Conservation (phyloP, 768 basidiomycete genomes). For the Suillus subluteus region DNA sequence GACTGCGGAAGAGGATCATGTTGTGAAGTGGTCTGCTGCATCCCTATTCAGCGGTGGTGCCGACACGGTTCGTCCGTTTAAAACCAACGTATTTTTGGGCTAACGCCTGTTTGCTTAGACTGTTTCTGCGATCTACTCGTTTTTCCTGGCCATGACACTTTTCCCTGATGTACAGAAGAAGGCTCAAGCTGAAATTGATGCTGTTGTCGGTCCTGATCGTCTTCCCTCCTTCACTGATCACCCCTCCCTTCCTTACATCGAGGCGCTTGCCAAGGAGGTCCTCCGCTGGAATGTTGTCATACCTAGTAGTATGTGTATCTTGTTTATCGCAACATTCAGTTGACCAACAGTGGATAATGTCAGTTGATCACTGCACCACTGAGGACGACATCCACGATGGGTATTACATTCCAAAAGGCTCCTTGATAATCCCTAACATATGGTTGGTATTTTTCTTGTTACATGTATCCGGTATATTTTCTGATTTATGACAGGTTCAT, state of each 20-base stretch:
- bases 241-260: conserved; percentile 28
- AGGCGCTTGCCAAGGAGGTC: conserved; percentile 29
- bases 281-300: conserved; percentile 26
- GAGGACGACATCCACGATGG: conserved; percentile 25
- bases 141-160: conserved; percentile 30
- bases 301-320: conserved; percentile 19
- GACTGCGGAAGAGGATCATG: conserved; percentile 20
- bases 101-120: conserved; percentile 7
- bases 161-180: conserved; percentile 28
- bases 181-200: conserved; percentile 29
- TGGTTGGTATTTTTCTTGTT: conserved; percentile 26
- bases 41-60: conserved; percentile 38
- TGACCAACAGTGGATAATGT: conserved; percentile 24
- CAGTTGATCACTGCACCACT: conserved; percentile 17
- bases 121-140: conserved; percentile 21
- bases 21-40: conserved; percentile 24
- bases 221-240: conserved; percentile 26
- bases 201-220: conserved; percentile 25
- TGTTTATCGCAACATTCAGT: conserved; percentile 46
- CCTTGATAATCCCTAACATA: conserved; percentile 23
- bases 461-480: not conserved
- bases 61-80: conserved; percentile 43
- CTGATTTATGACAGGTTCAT: conserved; percentile 44
- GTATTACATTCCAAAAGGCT: conserved; percentile 29
- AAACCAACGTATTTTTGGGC: conserved; percentile 25